Evolutionary conservation across 306 rosid species (phyloP).

Genomic region (Pachyrhizus erosus): DNA sequence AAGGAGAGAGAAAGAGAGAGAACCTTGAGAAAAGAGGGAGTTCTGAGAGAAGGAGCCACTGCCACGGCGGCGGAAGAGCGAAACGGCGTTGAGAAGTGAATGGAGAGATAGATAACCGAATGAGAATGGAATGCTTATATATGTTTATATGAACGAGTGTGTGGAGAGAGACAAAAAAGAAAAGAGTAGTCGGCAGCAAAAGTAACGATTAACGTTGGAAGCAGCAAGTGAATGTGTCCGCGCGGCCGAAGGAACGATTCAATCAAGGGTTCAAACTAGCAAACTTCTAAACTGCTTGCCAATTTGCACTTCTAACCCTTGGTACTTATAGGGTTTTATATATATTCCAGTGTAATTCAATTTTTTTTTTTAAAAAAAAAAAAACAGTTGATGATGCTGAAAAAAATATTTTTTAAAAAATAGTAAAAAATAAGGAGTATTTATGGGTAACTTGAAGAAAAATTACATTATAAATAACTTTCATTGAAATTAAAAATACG

Average conservation of each 20-base stretch:
- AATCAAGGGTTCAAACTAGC: constrained; percentile 14
- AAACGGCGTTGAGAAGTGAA: constrained; percentile 10
- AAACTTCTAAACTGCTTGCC: constrained; percentile 1
- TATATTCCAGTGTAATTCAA: too few species aligned
- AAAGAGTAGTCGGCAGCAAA: background rate
- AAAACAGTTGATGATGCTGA: too few species aligned
- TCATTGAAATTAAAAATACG: too few species aligned
- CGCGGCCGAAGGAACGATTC: constrained; percentile 1
- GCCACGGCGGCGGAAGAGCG: constrained; percentile 28
- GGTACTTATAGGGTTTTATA: background rate
- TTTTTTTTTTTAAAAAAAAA: too few species aligned
- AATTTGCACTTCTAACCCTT: background rate
- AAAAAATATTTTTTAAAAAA: too few species aligned
- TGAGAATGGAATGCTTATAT: background rate
- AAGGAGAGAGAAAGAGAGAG: background rate
- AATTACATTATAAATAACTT: too few species aligned
- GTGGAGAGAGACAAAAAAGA: background rate
- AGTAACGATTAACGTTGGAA: background rate
- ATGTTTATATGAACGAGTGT: too few species aligned
- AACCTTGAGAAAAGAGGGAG: constrained; percentile 19
- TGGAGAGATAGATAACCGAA: too few species aligned
- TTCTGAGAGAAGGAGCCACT: background rate
- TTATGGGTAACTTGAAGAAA: too few species aligned
- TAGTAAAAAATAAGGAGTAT: too few species aligned
- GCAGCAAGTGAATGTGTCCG: background rate